Evolutionary conservation across 805 yeast species (phyloP).

Genomic region (Candida wancherniae): DNA sequence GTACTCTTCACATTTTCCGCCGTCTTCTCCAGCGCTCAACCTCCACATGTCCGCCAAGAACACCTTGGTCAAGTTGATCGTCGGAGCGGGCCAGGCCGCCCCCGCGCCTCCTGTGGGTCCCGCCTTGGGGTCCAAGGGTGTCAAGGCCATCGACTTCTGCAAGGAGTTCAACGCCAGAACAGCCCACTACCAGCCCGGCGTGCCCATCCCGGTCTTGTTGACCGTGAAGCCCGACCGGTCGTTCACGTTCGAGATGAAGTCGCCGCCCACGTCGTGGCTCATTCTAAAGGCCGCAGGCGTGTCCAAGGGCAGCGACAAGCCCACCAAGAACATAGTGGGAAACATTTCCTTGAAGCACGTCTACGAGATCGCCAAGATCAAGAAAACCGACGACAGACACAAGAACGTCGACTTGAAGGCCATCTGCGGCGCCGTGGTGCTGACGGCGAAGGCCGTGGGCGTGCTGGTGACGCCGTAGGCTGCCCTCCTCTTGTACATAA

Average conservation of each 20-base stretch:
- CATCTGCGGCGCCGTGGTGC: conserved; percentile 75
- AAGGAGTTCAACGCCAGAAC: conserved; percentile 98
- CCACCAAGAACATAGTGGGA: conserved; percentile 59
- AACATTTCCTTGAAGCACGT: conserved; percentile 74
- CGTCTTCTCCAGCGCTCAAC: background rate
- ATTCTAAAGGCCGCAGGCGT: conserved; percentile 76
- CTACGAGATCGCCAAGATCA: conserved; percentile 91
- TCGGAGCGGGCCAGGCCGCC: conserved; percentile 96
- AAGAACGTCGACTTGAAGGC: conserved; percentile 63
- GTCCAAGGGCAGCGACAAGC: conserved; percentile 70
- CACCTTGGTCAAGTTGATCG: conserved; percentile 78
- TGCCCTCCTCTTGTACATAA: background rate
- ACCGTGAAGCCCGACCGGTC: conserved; percentile 90
- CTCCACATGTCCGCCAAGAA: conserved; percentile 44
- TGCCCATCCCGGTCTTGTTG: conserved; percentile 82
- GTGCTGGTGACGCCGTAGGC: conserved; percentile 69
- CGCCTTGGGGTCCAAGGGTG: conserved; percentile 97
- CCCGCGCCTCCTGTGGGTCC: conserved; percentile 99
- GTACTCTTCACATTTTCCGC: background rate
- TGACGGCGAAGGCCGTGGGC: conserved; percentile 89
- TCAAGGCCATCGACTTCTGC: conserved; percentile 96
- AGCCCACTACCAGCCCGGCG: conserved; percentile 78
- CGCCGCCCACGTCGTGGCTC: conserved; percentile 90
- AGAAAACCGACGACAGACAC: conserved; percentile 81
- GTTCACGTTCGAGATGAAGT: conserved; percentile 77